These are phyloP conservation scores for Nemania serpens DNA, from an alignment of 2,329 filamentous ascomycete species.

Conservation along the genomic window DNA sequence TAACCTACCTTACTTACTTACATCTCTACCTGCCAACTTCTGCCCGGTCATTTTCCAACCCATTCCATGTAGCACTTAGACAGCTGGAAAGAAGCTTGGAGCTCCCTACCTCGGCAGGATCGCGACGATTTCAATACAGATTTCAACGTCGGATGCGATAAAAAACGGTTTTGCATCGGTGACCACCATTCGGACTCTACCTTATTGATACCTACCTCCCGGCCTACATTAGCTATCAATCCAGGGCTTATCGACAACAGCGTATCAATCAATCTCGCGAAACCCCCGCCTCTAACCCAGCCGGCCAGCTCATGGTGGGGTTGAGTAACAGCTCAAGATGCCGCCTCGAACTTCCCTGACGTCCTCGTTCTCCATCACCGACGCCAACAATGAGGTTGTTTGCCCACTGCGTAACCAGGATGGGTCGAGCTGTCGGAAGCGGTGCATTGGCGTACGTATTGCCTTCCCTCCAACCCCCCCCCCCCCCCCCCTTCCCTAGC, in stretches of 20 bases:
- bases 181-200: slow-evolving; percentile 16
- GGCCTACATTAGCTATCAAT: slow-evolving; percentile 16
- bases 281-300: slow-evolving; percentile 44
- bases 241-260: slow-evolving; percentile 26
- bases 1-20: neutral
- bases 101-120: slow-evolving; percentile 41
- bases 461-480: slow-evolving; percentile 12
- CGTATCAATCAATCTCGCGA: slow-evolving; percentile 35
- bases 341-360: slow-evolving; percentile 86
- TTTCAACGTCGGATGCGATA: slow-evolving; percentile 27
- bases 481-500: neutral
- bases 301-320: slow-evolving; percentile 57
- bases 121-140: slow-evolving; percentile 21
- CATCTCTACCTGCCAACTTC: slow-evolving; percentile 7
- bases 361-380: slow-evolving; percentile 88
- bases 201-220: slow-evolving; percentile 27
- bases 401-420: slow-evolving; percentile 96
- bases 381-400: slow-evolving; percentile 94
- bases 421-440: slow-evolving; percentile 94
- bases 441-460: slow-evolving; percentile 92
- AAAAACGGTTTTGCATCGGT: slow-evolving; percentile 27
- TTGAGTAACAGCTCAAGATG: slow-evolving; percentile 64
- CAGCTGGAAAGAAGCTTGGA: slow-evolving; percentile 42
- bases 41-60: slow-evolving; percentile 43
- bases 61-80: slow-evolving; percentile 50